Evolutionary conservation across 768 basidiomycete genomes (phyloP), one percentile per base, ranked within the genome.

Genomic region (Mycena kentingensis): DNA sequence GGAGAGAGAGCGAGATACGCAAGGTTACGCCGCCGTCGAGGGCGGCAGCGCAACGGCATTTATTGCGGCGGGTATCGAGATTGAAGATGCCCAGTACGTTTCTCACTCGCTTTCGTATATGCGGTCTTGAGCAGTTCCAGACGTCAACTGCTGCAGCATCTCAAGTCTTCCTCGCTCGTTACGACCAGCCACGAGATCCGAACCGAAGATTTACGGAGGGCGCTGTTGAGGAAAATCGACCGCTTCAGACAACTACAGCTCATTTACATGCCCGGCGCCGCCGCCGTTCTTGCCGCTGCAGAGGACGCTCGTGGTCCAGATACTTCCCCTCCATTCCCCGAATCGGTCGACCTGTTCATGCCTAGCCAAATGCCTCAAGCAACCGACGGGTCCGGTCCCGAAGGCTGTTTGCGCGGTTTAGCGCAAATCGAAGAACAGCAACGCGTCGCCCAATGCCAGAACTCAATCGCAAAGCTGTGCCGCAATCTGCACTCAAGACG

Each of bases 381-480:
- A 26, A 2, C 7, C 32, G 27, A 22, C 26, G 13, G 1, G 5
- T 15, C 1, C 15, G 24, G 27, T 16, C 2, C 36, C 41, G 0
- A 8, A 22, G 15, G 26, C 45, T 22, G 26, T 54, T 15, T 47
- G 15, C 16, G 34, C 29, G 19, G 19, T 24, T 16, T 35, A 27
- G 21, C 22, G 27, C 7, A 19, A 45, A 0, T 27, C 48, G 1
- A 19, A 11, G 0, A 53, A 1, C 11, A 43, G 15, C 49, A 65
- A 13, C 60, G 61, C 0, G 45, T 44, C 8, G 63, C 63, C 2
- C 66, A 67, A 35, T 64, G 63, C 48, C 6, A 25, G 10, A 58
- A 62, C 19, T 28, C 62, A 3, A 62, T 70, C 2, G 49, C 44
- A 1, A 31, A 43, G 6, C 29, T 70, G 26, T 58, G 60, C 2